A percentile compares a stretch with the other conserved stretches of the same genome.
These are phyloP conservation scores for Podila epicladia DNA, from an alignment of 192 early-diverging fungal genomes.

Conservation along the genomic window DNA sequence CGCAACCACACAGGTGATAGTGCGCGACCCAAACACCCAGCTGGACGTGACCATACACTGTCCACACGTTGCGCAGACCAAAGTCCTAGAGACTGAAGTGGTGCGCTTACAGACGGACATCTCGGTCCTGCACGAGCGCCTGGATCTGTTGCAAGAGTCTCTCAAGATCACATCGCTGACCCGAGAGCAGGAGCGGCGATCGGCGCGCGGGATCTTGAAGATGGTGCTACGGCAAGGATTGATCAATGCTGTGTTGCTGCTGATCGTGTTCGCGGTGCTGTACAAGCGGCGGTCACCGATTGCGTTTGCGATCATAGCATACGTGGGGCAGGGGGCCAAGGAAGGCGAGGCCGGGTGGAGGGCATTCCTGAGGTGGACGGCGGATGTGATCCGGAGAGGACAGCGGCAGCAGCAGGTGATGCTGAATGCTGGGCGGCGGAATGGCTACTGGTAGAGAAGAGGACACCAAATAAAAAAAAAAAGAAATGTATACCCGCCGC, in stretches of 20 bases:
- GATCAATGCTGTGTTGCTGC: slow-evolving; percentile 37
- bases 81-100: slow-evolving; percentile 26
- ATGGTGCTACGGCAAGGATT: slow-evolving; percentile 37
- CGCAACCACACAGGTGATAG: slow-evolving; percentile 17
- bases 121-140: slow-evolving; percentile 41
- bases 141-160: slow-evolving; percentile 42
- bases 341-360: slow-evolving; percentile 47
- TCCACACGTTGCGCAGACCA: slow-evolving; percentile 20
- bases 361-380: slow-evolving; percentile 32
- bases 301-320: slow-evolving; percentile 44
- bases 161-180: slow-evolving; percentile 39
- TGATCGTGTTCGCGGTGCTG: slow-evolving; percentile 45
- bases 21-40: slow-evolving; percentile 26
- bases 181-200: slow-evolving; percentile 23
- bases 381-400: slow-evolving; percentile 11
- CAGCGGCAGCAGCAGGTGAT: slow-evolving; percentile 24
- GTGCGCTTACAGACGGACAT: slow-evolving; percentile 38
- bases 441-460: slow-evolving; percentile 31
- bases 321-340: slow-evolving; percentile 26
- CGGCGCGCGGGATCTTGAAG: slow-evolving; percentile 28
- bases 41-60: slow-evolving; percentile 30
- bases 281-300: slow-evolving; percentile 43
- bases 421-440: slow-evolving; percentile 40
- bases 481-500: too few species aligned
- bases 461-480: too few species aligned